Evolutionary conservation across 495 filamentous ascomycete species (phyloP).

Genomic region (Letharia columbiana): DNA sequence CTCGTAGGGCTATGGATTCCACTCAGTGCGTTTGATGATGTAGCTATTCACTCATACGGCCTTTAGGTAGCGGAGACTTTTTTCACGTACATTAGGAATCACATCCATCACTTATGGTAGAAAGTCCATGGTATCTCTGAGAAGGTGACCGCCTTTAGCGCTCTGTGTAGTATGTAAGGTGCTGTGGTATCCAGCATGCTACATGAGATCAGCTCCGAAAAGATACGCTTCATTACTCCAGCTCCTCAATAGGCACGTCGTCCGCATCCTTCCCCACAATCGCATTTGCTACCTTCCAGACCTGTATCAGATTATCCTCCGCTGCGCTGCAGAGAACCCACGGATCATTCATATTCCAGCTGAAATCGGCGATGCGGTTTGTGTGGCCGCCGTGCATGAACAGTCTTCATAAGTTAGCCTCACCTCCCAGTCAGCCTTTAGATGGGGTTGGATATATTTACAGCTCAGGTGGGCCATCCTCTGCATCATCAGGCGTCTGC

Average conservation of each 20-base stretch:
- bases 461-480: slow-evolving; percentile 94
- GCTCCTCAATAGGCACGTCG: slow-evolving; percentile 68
- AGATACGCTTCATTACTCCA: slow-evolving; percentile 45
- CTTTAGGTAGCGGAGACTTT: neutral
- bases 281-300: slow-evolving; percentile 89
- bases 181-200: neutral
- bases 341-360: slow-evolving; percentile 92
- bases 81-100: neutral
- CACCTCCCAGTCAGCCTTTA: neutral
- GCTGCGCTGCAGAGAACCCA: slow-evolving; percentile 93
- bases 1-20: neutral
- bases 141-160: neutral
- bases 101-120: neutral
- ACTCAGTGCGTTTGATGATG: neutral
- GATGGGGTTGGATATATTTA: slow-evolving; percentile 38
- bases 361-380: slow-evolving; percentile 90
- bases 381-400: slow-evolving; percentile 99
- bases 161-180: neutral
- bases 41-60: neutral
- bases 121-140: neutral
- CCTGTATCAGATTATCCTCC: slow-evolving; percentile 93
- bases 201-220: neutral
- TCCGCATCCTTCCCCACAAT: slow-evolving; percentile 77
- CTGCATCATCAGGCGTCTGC: slow-evolving; percentile 88
- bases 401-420: slow-evolving; percentile 43